Evolutionary conservation across 2,329 filamentous ascomycete genomes (phyloP).

Genomic region (Ophiostoma tasmaniense): DNA sequence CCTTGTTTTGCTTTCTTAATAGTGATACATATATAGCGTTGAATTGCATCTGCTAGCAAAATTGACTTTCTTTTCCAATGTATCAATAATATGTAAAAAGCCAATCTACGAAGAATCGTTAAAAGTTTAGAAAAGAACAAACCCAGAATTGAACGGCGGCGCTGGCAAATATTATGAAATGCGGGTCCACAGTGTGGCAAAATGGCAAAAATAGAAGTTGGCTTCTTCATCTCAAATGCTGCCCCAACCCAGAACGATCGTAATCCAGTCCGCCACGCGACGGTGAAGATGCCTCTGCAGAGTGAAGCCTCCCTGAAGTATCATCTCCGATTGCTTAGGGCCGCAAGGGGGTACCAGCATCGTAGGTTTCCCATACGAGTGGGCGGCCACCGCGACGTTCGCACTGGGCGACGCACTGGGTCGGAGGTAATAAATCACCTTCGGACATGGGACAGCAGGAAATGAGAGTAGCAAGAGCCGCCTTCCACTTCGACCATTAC

Average conservation of each 20-base stretch:
- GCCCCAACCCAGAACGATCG: conserved; percentile 54
- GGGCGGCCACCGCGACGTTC: conserved; percentile 58
- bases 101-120: too few relatives aligned
- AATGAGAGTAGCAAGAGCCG: conserved; percentile 39
- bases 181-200: background rate
- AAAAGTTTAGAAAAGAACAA: background rate
- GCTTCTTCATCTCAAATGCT: conserved; percentile 46
- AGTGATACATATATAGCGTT: too few relatives aligned
- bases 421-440: conserved; percentile 30
- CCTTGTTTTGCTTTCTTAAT: too few relatives aligned
- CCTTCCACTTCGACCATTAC: conserved; percentile 23
- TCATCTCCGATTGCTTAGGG: conserved; percentile 61
- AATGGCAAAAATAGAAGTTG: conserved; percentile 31
- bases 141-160: background rate
- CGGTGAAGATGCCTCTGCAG: conserved; percentile 64
- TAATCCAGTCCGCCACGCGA: conserved; percentile 62
- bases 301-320: conserved; percentile 64
- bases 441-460: conserved; percentile 45
- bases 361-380: conserved; percentile 61
- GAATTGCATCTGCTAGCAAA: too few relatives aligned
- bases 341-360: conserved; percentile 42
- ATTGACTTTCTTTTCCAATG: too few relatives aligned
- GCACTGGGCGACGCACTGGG: conserved; percentile 51
- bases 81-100: conserved; percentile 1
- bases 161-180: background rate